Base-by-base conservation (phyloP, 148 eudicot genomes). In the Silene uniflora region DNA sequence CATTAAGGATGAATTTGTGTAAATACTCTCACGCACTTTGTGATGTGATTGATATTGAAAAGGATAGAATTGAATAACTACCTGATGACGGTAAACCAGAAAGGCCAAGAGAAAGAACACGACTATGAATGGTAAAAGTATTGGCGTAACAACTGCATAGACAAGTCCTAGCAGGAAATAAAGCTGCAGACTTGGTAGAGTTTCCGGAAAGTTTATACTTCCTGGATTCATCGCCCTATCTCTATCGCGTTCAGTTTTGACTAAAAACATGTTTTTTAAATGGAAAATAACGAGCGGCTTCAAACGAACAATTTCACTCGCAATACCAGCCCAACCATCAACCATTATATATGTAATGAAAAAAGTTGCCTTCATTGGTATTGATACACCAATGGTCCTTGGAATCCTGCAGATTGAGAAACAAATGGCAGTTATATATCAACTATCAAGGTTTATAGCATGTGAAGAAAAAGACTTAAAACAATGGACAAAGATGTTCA, bases 321-420 rank as follows among this genome's bases (percentile, higher is more conserved):
- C 97, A 44, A 92, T 85, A 47, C 97, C 97, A 62, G 97, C 97
- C 99, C 99, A 95, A 35, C 97, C 99, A 67, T 95, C 97, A 56
- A 95, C 90, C 99, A 95, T 95, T 83, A 92, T 91, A 69, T 92
- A 95, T 25, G 99, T 95, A 47, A 95, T 92, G 84, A 95, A 95
- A 86, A 95, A 95, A 44, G 99, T 92, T 54, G 98, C 99, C 82
- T 95, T 95, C 93, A 90, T 92, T 27, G 99, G 97, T 77, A 95
- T 89, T 32, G 99, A 87, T 25, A 95, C 97, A 7, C 99, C 99
- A 65, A 95, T 90, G 23, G 89, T 32, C 35, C 35, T 32, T 32
- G 35, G 35, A 62, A 92, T 87, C 71, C 98, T 95, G 89, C 84
- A 85, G n/a, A 69, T 55, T 19, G 29, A 21, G 55, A 69, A 42